A percentile compares a stretch with the other conserved stretches of the same genome.
These are phyloP conservation scores for Phytopythium boreale DNA, from an alignment of 352 stramenopile species.

Conservation along the genomic window DNA sequence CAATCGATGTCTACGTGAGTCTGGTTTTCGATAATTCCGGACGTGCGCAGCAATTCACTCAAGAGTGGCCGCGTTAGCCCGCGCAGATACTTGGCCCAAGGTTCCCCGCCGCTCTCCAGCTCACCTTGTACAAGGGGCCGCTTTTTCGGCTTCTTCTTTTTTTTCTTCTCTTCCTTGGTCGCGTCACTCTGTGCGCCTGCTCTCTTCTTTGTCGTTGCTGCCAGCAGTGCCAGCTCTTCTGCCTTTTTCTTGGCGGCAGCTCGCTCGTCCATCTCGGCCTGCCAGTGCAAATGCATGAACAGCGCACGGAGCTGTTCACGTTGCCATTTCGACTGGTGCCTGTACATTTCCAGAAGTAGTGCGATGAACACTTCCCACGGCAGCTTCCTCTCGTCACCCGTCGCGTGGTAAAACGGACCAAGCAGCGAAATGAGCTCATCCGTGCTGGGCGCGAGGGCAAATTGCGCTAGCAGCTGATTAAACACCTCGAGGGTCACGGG, in stretches of 20 bases:
- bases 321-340: slow-evolving; percentile 42
- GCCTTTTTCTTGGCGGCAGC: slow-evolving; percentile 8
- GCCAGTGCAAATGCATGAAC: slow-evolving; percentile 41
- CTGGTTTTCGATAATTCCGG: slow-evolving; percentile 29
- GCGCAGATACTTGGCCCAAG: slow-evolving; percentile 29
- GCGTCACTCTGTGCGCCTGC: background rate
- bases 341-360: slow-evolving; percentile 43
- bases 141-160: slow-evolving; percentile 30
- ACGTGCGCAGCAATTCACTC: slow-evolving; percentile 31
- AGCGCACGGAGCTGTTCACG: slow-evolving; percentile 35
- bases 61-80: slow-evolving; percentile 38
- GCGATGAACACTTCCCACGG: slow-evolving; percentile 44
- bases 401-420: slow-evolving; percentile 48
- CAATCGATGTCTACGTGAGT: slow-evolving; percentile 38
- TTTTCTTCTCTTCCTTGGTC: slow-evolving; percentile 11
- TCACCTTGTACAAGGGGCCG: background rate
- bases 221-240: slow-evolving; percentile 14
- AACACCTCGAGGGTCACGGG: slow-evolving; percentile 52
- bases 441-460: slow-evolving; percentile 18
- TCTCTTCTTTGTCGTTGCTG: slow-evolving; percentile 8
- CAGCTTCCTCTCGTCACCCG: slow-evolving; percentile 55
- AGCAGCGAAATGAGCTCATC: slow-evolving; percentile 34
- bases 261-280: slow-evolving; percentile 16
- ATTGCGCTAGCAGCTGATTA: slow-evolving; percentile 44
- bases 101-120: slow-evolving; percentile 8